These are phyloP conservation scores for Vanilla planifolia DNA, from an alignment of 106 monocot genomes.

Conservation along the genomic window DNA sequence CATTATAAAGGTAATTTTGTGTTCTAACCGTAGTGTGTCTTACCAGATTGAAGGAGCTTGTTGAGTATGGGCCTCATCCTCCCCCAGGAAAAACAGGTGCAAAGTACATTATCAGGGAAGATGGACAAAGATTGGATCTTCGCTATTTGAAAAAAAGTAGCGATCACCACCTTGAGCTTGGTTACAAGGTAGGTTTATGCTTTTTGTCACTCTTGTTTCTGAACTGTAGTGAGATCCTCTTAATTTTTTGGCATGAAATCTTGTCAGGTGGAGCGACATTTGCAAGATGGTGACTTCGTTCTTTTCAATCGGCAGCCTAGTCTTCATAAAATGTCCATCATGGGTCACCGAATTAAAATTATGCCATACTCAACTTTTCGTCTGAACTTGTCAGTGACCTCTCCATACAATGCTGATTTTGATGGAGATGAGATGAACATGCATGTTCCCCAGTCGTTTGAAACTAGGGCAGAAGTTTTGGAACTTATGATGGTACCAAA, in stretches of 20 bases:
- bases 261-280: constrained; percentile 96
- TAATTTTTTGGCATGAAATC: constrained; percentile 11
- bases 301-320: constrained; percentile 98
- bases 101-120: constrained; percentile 96
- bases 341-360: constrained; percentile 96
- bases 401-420: constrained; percentile 99
- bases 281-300: constrained; percentile 96
- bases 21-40: neutral
- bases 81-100: constrained; percentile 99
- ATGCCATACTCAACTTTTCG: constrained; percentile 99
- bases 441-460: constrained; percentile 99
- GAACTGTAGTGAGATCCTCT: neutral
- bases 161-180: constrained; percentile 97
- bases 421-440: constrained; percentile 99
- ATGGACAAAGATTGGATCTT: constrained; percentile 96
- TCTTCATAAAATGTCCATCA: constrained; percentile 99
- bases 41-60: constrained; percentile 83
- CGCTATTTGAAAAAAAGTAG: constrained; percentile 95
- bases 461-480: constrained; percentile 92
- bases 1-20: neutral
- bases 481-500: constrained; percentile 99
- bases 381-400: constrained; percentile 89
- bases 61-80: constrained; percentile 98
- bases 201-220: neutral
- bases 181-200: constrained; percentile 61